phyloP scores from a whole-genome alignment of 75 land plant genomes.

The Chamaecyparis obtusa region DNA sequence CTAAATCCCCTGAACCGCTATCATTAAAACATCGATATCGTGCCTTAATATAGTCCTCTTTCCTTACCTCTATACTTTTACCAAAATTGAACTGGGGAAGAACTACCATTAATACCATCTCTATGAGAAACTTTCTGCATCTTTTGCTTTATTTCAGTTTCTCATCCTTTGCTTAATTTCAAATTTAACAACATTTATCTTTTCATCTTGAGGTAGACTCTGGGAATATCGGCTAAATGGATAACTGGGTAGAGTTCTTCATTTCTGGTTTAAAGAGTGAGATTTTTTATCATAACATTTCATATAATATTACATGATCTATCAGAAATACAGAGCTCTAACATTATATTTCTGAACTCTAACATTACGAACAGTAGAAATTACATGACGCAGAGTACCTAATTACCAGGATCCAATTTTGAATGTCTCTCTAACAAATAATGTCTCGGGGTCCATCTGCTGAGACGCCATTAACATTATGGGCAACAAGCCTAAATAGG shows the following conservation, averaged over 20 bases:
- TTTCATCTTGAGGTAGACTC: slow-evolving; percentile 43
- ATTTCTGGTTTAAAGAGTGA: too few relatives aligned
- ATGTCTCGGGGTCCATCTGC: slow-evolving; percentile 64
- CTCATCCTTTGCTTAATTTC: slow-evolving; percentile 75
- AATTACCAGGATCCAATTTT: too few relatives aligned
- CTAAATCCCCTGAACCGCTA: slow-evolving; percentile 31
- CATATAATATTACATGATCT: too few relatives aligned
- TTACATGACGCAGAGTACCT: too few relatives aligned
- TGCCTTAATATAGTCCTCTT: slow-evolving; percentile 92
- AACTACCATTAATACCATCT: slow-evolving; percentile 21
- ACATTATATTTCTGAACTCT: too few relatives aligned
- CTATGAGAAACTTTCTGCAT: slow-evolving; percentile 31
- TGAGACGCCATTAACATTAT: slow-evolving; percentile 30
- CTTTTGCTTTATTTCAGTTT: too few relatives aligned
- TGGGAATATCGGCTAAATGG: slow-evolving; percentile 70
- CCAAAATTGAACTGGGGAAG: slow-evolving; percentile 34
- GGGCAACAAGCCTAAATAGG: slow-evolving; percentile 91
- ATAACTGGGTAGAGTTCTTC: slow-evolving; percentile 70
- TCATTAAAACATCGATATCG: slow-evolving; percentile 83
- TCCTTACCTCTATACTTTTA: slow-evolving; percentile 85
- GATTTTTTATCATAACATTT: too few relatives aligned
- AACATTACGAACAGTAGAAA: too few relatives aligned
- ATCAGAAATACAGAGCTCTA: too few relatives aligned
- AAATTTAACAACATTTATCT: slow-evolving; percentile 49
- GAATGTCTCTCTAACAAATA: slow-evolving; percentile 54